phyloP scores from a whole-genome alignment of 2,329 filamentous ascomycete genomes.

The Drechmeria coniospora region DNA sequence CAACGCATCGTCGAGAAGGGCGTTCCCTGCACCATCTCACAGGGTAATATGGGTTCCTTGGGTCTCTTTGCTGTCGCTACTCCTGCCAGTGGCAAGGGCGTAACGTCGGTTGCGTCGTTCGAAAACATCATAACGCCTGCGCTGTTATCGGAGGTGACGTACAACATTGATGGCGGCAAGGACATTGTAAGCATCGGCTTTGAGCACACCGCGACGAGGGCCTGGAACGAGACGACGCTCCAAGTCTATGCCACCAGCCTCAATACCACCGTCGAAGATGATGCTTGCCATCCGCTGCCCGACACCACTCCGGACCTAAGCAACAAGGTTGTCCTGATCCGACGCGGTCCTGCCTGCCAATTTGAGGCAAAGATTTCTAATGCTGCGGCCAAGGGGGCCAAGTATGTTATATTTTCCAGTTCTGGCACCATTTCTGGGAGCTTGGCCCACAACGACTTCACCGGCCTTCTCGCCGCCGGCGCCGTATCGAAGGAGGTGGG shows the following conservation, averaged over 20 bases:
- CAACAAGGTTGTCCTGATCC: conserved; percentile 4
- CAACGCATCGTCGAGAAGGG: conserved; percentile 21
- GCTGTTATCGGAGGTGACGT: conserved; percentile 9
- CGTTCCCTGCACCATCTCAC: conserved; percentile 7
- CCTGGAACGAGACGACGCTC: conserved; percentile 24
- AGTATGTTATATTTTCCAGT: conserved; percentile 48
- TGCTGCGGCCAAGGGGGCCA: conserved; percentile 36
- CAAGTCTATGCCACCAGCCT: conserved; percentile 1
- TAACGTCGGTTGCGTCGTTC: conserved; percentile 4
- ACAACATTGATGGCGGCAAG: conserved; percentile 19
- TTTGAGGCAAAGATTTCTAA: conserved; percentile 39
- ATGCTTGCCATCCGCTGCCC: conserved; percentile 1
- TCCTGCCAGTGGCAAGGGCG: conserved; percentile 5
- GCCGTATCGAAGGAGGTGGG: conserved; percentile 22
- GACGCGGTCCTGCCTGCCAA: conserved; percentile 10
- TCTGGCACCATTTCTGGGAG: conserved; percentile 20
- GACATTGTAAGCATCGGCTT: conserved; percentile 25
- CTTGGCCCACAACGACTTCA: conserved; percentile 16
- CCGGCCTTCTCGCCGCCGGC: conserved; percentile 18
- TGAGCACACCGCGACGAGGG: conserved; percentile 21
- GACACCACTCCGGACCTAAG: not conserved
- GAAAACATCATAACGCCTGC: not conserved
- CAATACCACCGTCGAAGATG: not conserved
- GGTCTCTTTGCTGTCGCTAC: conserved; percentile 5
- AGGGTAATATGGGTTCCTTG: conserved; percentile 13